Base-by-base conservation (phyloP, 1,139 yeast genomes). In the Blastobotrys petasosporus region DNA sequence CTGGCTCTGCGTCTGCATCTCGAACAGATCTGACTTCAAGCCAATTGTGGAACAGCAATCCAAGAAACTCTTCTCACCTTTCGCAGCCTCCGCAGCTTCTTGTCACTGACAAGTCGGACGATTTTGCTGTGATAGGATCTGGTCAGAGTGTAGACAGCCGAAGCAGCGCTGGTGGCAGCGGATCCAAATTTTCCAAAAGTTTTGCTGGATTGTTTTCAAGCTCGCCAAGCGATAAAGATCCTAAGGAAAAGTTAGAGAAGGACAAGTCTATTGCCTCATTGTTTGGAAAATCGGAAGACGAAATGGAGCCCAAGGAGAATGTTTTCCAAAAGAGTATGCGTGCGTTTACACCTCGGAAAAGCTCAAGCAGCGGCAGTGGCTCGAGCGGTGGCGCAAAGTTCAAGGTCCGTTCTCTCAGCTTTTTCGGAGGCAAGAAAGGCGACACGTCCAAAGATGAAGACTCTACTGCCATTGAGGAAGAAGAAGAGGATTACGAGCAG, bases 261-360 rank as follows among this genome's bases (percentile, higher is more conserved):
- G 50, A 47, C 23, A 57, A 57, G 46, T 51, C 58, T 4, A 56
- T 58, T 45, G 58, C 59, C 1, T 50, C 58, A 10, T 42, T 58
- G 31, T 57, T 57, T 49, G 58, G 60, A 20, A 50, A 47, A 17
- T 38, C 54, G 13, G 54, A 53, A 29, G 55, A 51, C 8, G 54
- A 51, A 11, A 42, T 48, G 3, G 53, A 45, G 17, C 38, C 42
- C 37, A 50, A 52, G 33, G 59, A 54, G 23, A 52, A 48, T 33
- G 53, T 60, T 43, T 48, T 62, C 28, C 65, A 61, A 45, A 60
- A 61, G 50, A 51, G 63, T 16, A 60, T 60, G 54, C 51, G 65
- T n/a, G 54, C 60, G 5, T 56, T 60, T 23, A 54, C 56, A 10
- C 49, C 51, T 10, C 51, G 48, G 23, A 45, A 39, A 32, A 42